These are phyloP conservation scores for Apophysomyces ossiformis DNA, from an alignment of 371 early-diverging fungal genomes.

Conservation along the genomic window DNA sequence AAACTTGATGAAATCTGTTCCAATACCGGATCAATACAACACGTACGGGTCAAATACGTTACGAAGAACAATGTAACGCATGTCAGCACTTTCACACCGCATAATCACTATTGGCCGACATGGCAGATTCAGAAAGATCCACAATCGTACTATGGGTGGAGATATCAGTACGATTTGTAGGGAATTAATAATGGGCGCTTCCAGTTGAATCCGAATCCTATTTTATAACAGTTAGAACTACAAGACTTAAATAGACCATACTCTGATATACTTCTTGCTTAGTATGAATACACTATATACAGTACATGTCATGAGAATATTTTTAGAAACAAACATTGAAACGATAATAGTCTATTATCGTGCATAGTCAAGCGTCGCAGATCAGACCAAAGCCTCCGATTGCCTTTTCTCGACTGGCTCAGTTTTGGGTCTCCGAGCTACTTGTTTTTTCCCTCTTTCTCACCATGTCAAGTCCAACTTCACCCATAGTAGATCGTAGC, in stretches of 20 bases:
- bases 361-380: not conserved
- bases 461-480: conserved; percentile 1
- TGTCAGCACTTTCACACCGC: conserved; percentile 64
- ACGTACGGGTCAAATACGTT: conserved; percentile 69
- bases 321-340: no score
- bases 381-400: not conserved
- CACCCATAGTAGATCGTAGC: conserved; percentile 2
- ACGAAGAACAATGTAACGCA: conserved; percentile 51
- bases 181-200: not conserved
- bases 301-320: no score
- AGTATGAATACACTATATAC: no score
- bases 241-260: not conserved
- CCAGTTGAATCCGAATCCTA: not conserved
- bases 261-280: no score
- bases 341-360: no score
- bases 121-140: conserved; percentile 64
- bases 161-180: conserved; percentile 10
- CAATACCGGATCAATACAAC: conserved; percentile 40
- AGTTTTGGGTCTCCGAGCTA: not conserved
- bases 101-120: conserved; percentile 76
- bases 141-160: conserved; percentile 55
- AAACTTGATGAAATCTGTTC: conserved; percentile 42
- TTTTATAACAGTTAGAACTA: not conserved
- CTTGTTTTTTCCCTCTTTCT: not conserved
- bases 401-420: not conserved